Conservation (phyloP, 202 grass and related monocot genomes). For the Brachypodium distachyon region DNA sequence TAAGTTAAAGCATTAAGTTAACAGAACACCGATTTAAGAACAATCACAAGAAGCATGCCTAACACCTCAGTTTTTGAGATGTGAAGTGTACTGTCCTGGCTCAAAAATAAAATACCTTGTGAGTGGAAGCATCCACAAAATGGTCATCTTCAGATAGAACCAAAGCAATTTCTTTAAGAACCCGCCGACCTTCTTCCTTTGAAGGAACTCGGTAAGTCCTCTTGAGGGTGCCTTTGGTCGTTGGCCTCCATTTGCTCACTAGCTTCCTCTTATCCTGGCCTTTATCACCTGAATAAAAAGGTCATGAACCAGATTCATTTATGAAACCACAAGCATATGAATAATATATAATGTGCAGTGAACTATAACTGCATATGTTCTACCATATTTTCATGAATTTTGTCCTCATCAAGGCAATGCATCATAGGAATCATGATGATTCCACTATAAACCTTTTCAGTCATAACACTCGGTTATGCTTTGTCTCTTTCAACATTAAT, state of each 20-base stretch:
- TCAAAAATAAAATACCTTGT: constrained; percentile 56
- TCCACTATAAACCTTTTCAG: background rate
- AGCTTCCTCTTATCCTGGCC: constrained; percentile 54
- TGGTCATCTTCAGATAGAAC: constrained; percentile 95
- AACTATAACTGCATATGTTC: background rate
- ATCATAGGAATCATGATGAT: background rate
- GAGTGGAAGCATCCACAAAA: constrained; percentile 77
- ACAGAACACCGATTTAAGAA: background rate
- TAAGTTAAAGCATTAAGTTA: constrained; percentile 17
- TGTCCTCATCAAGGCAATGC: background rate
- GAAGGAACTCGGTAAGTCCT: constrained; percentile 84
- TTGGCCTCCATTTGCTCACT: constrained; percentile 86
- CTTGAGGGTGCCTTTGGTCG: constrained; percentile 88
- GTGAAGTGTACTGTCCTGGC: background rate
- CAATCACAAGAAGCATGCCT: background rate
- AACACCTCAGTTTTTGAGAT: background rate
- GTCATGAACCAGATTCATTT: background rate
- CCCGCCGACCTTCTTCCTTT: constrained; percentile 64
- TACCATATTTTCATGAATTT: background rate
- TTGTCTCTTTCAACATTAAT: background rate
- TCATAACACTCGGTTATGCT: background rate
- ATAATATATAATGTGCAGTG: background rate
- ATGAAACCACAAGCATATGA: background rate
- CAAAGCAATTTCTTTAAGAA: constrained; percentile 80
- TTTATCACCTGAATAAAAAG: constrained; percentile 43